phyloP scores from a whole-genome alignment of 768 basidiomycete species.

The Zangia roseola region DNA sequence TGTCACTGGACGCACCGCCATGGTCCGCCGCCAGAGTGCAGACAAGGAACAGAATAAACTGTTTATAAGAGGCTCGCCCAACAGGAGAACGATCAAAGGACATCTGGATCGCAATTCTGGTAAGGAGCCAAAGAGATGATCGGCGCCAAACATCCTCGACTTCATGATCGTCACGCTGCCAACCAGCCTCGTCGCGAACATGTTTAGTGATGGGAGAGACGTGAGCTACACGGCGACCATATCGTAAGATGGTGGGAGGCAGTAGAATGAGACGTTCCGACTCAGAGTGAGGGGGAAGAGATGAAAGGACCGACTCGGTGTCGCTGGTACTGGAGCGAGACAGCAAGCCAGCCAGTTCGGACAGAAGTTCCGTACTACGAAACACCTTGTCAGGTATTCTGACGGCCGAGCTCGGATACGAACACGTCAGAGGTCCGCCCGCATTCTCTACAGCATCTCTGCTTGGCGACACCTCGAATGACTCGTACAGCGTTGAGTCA shows the following conservation, averaged over 20 bases:
- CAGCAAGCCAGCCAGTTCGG: no score
- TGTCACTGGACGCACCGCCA: constrained; percentile 7
- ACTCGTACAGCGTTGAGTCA: constrained; percentile 36
- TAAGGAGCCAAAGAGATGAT: constrained; percentile 35
- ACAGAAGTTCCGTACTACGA: no score
- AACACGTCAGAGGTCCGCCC: no score
- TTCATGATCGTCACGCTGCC: neutral
- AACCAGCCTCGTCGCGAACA: constrained; percentile 5
- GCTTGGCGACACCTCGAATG: constrained; percentile 42
- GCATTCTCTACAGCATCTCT: constrained; percentile 30
- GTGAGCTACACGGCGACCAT: no score
- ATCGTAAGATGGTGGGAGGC: no score
- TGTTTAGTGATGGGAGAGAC: no score
- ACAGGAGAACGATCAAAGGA: constrained; percentile 14
- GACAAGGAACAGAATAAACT: constrained; percentile 45
- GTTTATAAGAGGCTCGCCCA: constrained; percentile 38
- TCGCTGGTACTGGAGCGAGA: no score
- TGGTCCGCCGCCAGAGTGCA: constrained; percentile 24
- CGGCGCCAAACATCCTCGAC: constrained; percentile 27
- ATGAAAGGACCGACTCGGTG: no score
- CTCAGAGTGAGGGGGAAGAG: no score
- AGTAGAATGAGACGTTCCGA: no score
- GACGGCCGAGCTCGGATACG: constrained; percentile 44
- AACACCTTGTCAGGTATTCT: constrained; percentile 29
- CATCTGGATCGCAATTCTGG: constrained; percentile 35